These are phyloP conservation scores for Eucalyptus coolabah DNA, from an alignment of 345 rosid species.

Conservation along the genomic window DNA sequence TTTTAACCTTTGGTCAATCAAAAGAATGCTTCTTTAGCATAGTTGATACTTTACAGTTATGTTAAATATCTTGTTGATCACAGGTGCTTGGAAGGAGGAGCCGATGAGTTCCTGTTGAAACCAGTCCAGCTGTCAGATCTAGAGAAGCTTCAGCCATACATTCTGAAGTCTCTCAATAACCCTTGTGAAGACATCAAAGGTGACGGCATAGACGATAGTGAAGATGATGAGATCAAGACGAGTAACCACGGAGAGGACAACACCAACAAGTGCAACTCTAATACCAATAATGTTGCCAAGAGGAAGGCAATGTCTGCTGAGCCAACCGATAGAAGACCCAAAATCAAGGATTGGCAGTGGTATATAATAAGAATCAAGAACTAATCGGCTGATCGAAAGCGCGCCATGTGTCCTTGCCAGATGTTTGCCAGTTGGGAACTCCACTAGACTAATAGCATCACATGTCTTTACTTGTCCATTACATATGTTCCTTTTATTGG, in stretches of 20 bases:
- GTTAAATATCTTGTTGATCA: not conserved
- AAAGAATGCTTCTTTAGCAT: not conserved
- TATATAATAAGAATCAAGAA: not conserved
- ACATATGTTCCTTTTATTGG: not conserved
- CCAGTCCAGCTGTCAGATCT: conserved; percentile 40
- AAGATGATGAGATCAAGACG: not conserved
- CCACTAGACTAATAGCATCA: not conserved
- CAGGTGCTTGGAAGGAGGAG: conserved; percentile 59
- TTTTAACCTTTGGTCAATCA: not conserved
- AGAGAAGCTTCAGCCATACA: conserved; percentile 28
- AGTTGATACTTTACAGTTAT: not conserved
- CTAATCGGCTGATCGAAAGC: not conserved
- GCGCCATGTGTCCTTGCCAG: not conserved
- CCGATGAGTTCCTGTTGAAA: conserved; percentile 45
- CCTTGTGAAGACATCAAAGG: not conserved
- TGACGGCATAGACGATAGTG: not conserved
- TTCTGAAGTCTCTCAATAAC: conserved; percentile 15
- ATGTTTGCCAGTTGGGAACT: not conserved
- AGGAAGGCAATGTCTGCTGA: conserved; percentile 28
- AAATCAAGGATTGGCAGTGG: conserved; percentile 20
- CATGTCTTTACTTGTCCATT: not conserved
- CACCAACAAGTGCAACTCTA: not conserved
- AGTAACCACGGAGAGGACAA: not conserved
- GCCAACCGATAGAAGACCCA: conserved; percentile 12
- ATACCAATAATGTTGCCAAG: conserved; percentile 4